phyloP scores from a whole-genome alignment of 2,329 filamentous ascomycete species.

The Chrysoporthe puriensis region DNA sequence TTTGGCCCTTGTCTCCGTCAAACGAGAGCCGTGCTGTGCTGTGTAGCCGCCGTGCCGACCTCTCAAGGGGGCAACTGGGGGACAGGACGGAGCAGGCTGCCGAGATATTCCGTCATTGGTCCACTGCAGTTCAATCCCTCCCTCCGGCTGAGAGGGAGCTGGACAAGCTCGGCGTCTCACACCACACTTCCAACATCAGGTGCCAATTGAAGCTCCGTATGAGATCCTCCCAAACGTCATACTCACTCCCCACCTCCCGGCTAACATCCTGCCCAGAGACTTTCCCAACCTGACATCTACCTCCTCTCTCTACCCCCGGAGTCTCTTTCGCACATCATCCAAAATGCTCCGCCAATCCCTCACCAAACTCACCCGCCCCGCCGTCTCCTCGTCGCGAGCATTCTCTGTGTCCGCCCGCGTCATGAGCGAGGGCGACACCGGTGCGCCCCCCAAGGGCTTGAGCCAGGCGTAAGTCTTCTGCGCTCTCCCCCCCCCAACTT shows the following conservation, averaged over 20 bases:
- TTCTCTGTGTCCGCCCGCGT: conserved; percentile 66
- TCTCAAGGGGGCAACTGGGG: background rate
- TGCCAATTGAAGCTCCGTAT: conserved; percentile 28
- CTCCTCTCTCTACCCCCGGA: background rate
- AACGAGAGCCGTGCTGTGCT: background rate
- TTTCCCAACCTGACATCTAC: background rate
- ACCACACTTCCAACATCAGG: conserved; percentile 17
- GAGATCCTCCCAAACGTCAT: conserved; percentile 17
- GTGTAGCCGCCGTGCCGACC: background rate
- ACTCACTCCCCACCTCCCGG: conserved; percentile 3
- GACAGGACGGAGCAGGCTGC: conserved; percentile 19
- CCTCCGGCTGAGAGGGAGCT: conserved; percentile 9
- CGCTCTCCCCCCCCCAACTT: background rate
- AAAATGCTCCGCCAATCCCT: conserved; percentile 72
- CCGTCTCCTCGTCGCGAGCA: conserved; percentile 53
- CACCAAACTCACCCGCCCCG: conserved; percentile 56
- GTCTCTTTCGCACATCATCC: conserved; percentile 26
- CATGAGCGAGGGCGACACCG: conserved; percentile 74
- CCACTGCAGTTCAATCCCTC: conserved; percentile 4
- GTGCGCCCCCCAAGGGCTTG: conserved; percentile 58
- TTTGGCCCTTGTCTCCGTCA: conserved; percentile 2
- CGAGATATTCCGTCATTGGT: conserved; percentile 28
- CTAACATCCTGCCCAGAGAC: conserved; percentile 9
- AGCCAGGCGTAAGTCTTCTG: conserved; percentile 53
- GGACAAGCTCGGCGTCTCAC: conserved; percentile 12